These are phyloP conservation scores for Mycena kentingensis DNA, from an alignment of 768 basidiomycete species.

Conservation along the genomic window DNA sequence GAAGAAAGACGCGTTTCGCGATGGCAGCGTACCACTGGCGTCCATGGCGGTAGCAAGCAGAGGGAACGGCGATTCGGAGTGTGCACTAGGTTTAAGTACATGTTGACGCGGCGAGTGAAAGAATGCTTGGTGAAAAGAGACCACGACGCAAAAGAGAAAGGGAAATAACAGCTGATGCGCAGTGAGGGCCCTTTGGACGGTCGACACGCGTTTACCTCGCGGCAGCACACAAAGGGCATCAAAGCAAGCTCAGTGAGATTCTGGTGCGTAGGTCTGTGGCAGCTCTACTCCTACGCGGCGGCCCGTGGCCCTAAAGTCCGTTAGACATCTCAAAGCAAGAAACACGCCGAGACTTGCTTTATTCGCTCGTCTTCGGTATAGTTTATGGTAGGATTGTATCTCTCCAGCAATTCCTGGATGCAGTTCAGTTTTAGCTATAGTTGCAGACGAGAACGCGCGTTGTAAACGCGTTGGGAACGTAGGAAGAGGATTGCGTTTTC, in stretches of 20 bases:
- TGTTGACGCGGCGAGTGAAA: neutral
- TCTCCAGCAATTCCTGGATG: slow-evolving; percentile 69
- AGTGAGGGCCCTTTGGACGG: neutral
- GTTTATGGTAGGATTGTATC: slow-evolving; percentile 86
- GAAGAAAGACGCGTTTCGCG: neutral
- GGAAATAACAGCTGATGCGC: neutral
- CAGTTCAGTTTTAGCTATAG: too few species aligned
- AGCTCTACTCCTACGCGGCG: slow-evolving; percentile 85
- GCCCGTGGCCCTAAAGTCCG: slow-evolving; percentile 60
- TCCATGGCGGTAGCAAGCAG: neutral
- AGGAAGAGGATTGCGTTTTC: slow-evolving; percentile 68
- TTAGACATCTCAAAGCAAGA: neutral
- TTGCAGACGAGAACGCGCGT: slow-evolving; percentile 56
- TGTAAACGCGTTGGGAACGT: slow-evolving; percentile 72
- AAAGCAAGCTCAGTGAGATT: slow-evolving; percentile 7
- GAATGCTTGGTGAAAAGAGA: neutral
- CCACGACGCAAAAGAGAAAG: slow-evolving; percentile 4
- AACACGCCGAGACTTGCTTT: slow-evolving; percentile 29
- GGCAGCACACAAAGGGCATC: neutral
- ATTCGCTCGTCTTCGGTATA: slow-evolving; percentile 80
- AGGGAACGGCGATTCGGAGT: neutral
- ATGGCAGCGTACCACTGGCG: neutral
- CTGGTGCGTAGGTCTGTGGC: slow-evolving; percentile 50
- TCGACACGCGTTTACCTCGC: slow-evolving; percentile 1
- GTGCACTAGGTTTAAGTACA: neutral